Base-by-base conservation (phyloP, 2,329 filamentous ascomycete genomes). In the Piedraia hortae region DNA sequence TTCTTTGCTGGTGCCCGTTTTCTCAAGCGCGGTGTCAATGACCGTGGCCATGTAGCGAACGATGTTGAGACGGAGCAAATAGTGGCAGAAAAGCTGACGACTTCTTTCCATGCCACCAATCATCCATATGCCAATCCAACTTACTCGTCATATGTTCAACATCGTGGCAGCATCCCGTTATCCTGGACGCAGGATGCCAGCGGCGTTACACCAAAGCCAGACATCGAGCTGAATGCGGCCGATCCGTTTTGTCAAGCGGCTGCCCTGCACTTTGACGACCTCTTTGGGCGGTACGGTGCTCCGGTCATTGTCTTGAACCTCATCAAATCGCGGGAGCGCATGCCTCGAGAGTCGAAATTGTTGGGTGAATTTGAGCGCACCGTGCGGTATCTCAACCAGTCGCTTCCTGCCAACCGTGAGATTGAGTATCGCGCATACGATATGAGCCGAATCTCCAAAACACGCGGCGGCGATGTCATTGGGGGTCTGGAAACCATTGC, bases 61-160 rank as follows among this genome's bases (percentile, higher is more conserved):
- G 88, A 97, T 45, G 85, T 97, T 12, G 88, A 97, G 47, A 93
- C 85, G 1, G 85, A 97, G 46, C 85, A 97, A 43, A 91, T 97
- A 28, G 80, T 97, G 4, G 85, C 80, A 1, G 85, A 97, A 41
- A 75, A 78, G 35, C 53, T 82, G 22, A 91, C 78, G 1, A 97
- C 85, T 1, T 91, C 85, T 0, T 91, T 97, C 34, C 85, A 97
- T 47, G 71, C 74, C 3, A n/a, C n/a, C n/a, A n/a, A n/a, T n/a
- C n/a, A n/a, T n/a, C 77, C 85, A 4, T 91, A 77, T 41, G 67
- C 77, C 4, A 93, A 72, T 37, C 77, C 82, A 1, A 71, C 75
- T 13, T 91, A 82, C 43, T 93, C 85, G 3, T 93, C 85, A 0
- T 93, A 90, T 43, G 70, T 97, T 1, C 85, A 97, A 41, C 85